A percentile compares a stretch with the other conserved stretches of the same genome.
Evolutionary conservation across 495 filamentous ascomycete genomes (phyloP).

Genomic region (Haplographium delicatum): DNA sequence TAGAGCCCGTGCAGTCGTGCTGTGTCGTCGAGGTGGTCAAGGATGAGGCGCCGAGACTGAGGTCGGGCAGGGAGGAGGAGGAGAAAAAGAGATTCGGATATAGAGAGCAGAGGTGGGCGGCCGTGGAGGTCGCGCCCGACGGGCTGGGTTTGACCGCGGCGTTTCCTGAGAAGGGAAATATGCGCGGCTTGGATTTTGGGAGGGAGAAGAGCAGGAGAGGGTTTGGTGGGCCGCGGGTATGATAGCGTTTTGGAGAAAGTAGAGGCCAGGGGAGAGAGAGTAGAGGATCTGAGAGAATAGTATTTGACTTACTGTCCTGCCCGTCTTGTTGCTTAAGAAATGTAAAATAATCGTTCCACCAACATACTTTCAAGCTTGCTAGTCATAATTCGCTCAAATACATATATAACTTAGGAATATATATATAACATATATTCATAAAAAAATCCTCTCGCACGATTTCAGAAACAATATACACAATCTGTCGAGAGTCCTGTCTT

Average conservation of each 20-base stretch:
- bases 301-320: no score
- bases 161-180: conserved; percentile 12
- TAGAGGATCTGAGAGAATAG: no score
- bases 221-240: conserved; percentile 3
- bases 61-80: neutral
- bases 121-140: conserved; percentile 6
- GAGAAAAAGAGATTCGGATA: conserved; percentile 12
- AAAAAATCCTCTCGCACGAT: no score
- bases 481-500: no score
- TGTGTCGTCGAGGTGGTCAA: conserved; percentile 22
- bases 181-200: conserved; percentile 6
- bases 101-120: conserved; percentile 19
- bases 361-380: no score
- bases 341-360: no score
- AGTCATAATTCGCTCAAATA: no score
- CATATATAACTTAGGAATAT: no score
- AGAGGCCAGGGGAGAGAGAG: neutral
- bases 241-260: conserved; percentile 13
- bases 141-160: conserved; percentile 8
- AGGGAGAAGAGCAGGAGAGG: conserved; percentile 8
- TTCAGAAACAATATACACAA: no score
- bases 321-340: no score
- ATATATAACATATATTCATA: no score
- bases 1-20: conserved; percentile 3
- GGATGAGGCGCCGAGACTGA: conserved; percentile 20